phyloP scores from a whole-genome alignment of 176 grass and related monocot genomes.

The Phoenix roebelenii region DNA sequence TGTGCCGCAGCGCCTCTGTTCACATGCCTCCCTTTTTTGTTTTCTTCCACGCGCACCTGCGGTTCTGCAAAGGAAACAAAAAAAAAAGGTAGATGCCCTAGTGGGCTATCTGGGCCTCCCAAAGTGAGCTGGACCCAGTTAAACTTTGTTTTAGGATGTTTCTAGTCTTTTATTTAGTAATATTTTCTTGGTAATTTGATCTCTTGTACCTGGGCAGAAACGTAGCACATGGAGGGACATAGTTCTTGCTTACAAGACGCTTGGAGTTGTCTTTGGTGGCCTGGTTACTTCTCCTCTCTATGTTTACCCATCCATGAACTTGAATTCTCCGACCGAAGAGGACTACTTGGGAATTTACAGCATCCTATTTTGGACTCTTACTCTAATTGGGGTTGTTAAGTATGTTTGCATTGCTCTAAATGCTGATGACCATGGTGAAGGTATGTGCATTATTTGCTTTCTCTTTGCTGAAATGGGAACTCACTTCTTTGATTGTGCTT shows the following conservation, averaged over 20 bases:
- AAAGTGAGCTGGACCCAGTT: too few species aligned
- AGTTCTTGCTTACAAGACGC: slow-evolving; percentile 56
- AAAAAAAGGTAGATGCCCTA: too few species aligned
- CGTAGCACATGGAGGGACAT: slow-evolving; percentile 31
- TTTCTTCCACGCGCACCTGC: too few species aligned
- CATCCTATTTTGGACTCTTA: slow-evolving; percentile 90
- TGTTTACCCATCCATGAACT: slow-evolving; percentile 82
- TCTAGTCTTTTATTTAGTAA: too few species aligned
- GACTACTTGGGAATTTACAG: slow-evolving; percentile 83
- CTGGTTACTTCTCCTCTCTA: slow-evolving; percentile 82
- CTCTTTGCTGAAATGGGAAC: neutral
- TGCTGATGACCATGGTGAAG: slow-evolving; percentile 78
- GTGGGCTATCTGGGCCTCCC: too few species aligned
- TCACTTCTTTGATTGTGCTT: neutral
- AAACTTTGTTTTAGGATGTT: too few species aligned
- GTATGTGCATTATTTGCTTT: slow-evolving; percentile 21
- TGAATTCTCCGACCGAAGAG: slow-evolving; percentile 44
- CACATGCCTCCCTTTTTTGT: too few species aligned
- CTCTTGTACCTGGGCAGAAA: neutral
- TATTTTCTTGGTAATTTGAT: too few species aligned
- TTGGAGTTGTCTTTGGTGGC: slow-evolving; percentile 77
- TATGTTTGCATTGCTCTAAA: slow-evolving; percentile 72
- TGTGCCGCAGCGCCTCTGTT: too few species aligned
- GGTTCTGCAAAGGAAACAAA: too few species aligned
- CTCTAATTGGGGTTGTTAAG: slow-evolving; percentile 70